A percentile compares a stretch with the other conserved stretches of the same genome.
Evolutionary conservation across 75 land plant species (phyloP).

Genomic region (Ceratopteris richardii): DNA sequence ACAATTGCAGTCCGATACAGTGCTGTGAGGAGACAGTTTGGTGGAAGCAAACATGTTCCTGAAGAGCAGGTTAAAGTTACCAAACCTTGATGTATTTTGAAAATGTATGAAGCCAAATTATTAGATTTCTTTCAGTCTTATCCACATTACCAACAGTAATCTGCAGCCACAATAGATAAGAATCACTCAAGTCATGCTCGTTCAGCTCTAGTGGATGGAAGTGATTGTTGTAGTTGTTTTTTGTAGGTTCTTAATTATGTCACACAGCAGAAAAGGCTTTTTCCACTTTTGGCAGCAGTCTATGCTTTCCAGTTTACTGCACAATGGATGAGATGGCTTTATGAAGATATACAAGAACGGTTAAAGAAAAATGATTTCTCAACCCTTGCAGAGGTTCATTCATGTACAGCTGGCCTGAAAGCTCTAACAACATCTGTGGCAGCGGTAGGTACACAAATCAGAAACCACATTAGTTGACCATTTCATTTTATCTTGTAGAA

Average conservation of each 20-base stretch:
- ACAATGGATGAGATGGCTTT: constrained; percentile 28
- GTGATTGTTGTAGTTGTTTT: neutral
- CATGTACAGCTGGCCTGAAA: constrained; percentile 17
- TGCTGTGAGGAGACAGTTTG: constrained; percentile 29
- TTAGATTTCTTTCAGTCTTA: neutral
- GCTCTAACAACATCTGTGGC: constrained; percentile 17
- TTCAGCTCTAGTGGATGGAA: too few relatives aligned
- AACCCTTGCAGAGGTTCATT: constrained; percentile 18
- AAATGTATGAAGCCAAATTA: neutral
- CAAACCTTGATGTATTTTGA: neutral
- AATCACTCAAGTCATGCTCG: too few relatives aligned
- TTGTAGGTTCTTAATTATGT: constrained; percentile 20
- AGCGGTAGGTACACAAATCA: constrained; percentile 8
- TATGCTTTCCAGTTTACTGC: constrained; percentile 25
- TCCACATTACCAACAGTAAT: too few relatives aligned
- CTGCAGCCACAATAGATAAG: too few relatives aligned
- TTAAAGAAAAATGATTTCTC: constrained; percentile 24
- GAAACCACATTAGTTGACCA: neutral
- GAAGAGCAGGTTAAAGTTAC: constrained; percentile 21
- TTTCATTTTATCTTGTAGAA: too few relatives aligned
- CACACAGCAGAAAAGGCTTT: constrained; percentile 29
- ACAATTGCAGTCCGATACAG: constrained; percentile 30
- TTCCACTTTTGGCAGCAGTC: constrained; percentile 22
- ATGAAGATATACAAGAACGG: constrained; percentile 24
- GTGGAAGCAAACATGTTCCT: neutral